phyloP scores from a whole-genome alignment of 805 yeast genomes.

The Starmerella stellata region DNA sequence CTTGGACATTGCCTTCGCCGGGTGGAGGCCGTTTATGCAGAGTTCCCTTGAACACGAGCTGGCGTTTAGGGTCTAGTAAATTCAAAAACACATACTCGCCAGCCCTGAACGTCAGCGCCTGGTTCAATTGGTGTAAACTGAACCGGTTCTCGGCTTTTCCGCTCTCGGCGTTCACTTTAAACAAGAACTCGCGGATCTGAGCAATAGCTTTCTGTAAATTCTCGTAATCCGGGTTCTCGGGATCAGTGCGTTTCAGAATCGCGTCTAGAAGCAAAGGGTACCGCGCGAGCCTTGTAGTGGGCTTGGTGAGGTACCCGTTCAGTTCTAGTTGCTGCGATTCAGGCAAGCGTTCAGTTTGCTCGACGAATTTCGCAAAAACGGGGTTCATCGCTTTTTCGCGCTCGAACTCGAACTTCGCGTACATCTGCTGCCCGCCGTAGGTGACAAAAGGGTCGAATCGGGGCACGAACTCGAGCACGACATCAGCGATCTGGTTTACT shows the following conservation, averaged over 20 bases:
- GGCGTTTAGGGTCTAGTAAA: conserved; percentile 62
- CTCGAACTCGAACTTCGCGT: conserved; percentile 89
- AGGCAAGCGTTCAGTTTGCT: conserved; percentile 68
- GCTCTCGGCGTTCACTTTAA: conserved; percentile 64
- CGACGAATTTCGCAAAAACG: conserved; percentile 80
- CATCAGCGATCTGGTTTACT: conserved; percentile 71
- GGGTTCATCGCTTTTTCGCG: conserved; percentile 81
- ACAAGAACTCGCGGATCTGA: conserved; percentile 55
- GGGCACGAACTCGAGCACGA: conserved; percentile 66
- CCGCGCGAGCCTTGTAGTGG: conserved; percentile 89
- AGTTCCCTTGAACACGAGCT: conserved; percentile 60
- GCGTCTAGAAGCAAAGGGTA: conserved; percentile 73
- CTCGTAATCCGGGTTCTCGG: conserved; percentile 54
- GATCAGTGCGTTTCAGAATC: conserved; percentile 62
- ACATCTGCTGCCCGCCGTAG: conserved; percentile 86
- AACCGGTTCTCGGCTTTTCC: conserved; percentile 90
- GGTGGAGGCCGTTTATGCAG: conserved; percentile 49
- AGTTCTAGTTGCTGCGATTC: conserved; percentile 81
- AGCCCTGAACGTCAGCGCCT: conserved; percentile 59
- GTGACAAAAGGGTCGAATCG: conserved; percentile 80
- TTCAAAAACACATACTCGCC: conserved; percentile 78
- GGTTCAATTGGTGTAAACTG: conserved; percentile 71
- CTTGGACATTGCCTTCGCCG: conserved; percentile 60
- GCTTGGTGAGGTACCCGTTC: conserved; percentile 82
- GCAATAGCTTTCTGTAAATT: conserved; percentile 56